Evolutionary conservation across 2,329 filamentous ascomycete genomes (phyloP).

Genomic region (Arachnopeziza araneosa): DNA sequence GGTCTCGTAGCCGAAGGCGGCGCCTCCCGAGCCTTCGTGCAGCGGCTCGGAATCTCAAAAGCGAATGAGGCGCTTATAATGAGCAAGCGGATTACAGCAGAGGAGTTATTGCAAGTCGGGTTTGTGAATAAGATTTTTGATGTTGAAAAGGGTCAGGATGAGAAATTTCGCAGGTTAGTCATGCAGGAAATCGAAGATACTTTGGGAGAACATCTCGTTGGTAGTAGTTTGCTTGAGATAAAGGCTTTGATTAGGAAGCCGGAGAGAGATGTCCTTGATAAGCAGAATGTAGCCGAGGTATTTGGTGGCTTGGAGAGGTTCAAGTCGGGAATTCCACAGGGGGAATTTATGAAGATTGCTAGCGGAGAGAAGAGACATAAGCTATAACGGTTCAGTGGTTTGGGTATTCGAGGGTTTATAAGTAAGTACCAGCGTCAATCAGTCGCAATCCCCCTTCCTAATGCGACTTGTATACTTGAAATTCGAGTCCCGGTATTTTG

Average conservation of each 20-base stretch:
- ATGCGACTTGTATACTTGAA: too few species aligned
- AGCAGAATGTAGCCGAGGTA: constrained; percentile 76
- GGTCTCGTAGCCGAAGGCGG: constrained; percentile 89
- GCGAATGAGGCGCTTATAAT: constrained; percentile 93
- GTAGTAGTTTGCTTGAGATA: constrained; percentile 73
- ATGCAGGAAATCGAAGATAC: constrained; percentile 74
- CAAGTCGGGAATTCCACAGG: constrained; percentile 59
- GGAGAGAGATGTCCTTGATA: constrained; percentile 66
- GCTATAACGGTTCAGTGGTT: constrained; percentile 44
- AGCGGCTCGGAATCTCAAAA: constrained; percentile 70
- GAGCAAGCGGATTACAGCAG: constrained; percentile 68
- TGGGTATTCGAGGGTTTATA: neutral
- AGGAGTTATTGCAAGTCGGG: constrained; percentile 69
- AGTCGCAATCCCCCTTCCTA: too few species aligned
- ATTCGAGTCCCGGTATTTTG: too few species aligned
- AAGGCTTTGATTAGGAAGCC: constrained; percentile 77
- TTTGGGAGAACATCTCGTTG: constrained; percentile 73
- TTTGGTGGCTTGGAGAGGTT: constrained; percentile 83
- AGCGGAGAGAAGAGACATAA: constrained; percentile 92
- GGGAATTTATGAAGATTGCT: constrained; percentile 82
- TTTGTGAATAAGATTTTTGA: constrained; percentile 83
- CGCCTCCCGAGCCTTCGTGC: constrained; percentile 71
- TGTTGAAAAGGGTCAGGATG: constrained; percentile 53
- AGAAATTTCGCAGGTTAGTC: constrained; percentile 65
- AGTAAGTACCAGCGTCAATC: too few species aligned